These are phyloP conservation scores for Citrus reticulata DNA, from an alignment of 345 rosid genomes.

Conservation along the genomic window DNA sequence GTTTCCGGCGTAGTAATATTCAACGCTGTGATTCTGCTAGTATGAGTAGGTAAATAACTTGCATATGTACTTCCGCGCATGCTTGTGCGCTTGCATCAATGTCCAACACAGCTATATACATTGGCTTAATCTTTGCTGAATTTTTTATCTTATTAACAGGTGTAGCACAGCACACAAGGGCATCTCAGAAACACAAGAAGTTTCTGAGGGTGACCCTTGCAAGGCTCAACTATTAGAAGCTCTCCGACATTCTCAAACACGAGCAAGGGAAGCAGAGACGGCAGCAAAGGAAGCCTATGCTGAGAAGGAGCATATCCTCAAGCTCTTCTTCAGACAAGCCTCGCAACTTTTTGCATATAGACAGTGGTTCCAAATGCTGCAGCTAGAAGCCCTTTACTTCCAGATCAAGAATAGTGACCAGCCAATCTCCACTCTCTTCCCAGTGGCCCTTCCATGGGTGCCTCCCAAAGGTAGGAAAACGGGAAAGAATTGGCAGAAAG, in stretches of 20 bases:
- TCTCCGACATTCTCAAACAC: constrained; percentile 84
- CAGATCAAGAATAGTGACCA: constrained; percentile 56
- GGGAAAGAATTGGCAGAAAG: constrained; percentile 29
- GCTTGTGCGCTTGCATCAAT: neutral
- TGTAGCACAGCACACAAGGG: constrained; percentile 19
- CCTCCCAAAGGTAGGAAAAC: constrained; percentile 38
- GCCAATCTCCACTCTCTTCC: constrained; percentile 43
- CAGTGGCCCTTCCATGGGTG: constrained; percentile 52
- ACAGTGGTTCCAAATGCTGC: constrained; percentile 85
- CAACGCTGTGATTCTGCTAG: neutral
- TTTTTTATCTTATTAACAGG: constrained; percentile 19
- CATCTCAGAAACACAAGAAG: constrained; percentile 21
- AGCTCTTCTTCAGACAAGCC: constrained; percentile 88
- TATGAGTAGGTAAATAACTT: neutral
- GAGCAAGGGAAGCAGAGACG: constrained; percentile 96
- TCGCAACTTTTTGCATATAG: constrained; percentile 89
- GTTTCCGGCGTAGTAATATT: neutral
- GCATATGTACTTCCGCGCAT: neutral
- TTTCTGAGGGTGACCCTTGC: constrained; percentile 45
- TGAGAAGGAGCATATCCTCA: constrained; percentile 78
- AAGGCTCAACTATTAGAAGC: constrained; percentile 86
- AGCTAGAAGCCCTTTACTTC: constrained; percentile 67
- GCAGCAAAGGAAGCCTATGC: constrained; percentile 74
- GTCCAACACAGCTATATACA: neutral
- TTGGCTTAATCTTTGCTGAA: neutral